Conservation (phyloP, 768 basidiomycete genomes). For the Dentipellis sp. region DNA sequence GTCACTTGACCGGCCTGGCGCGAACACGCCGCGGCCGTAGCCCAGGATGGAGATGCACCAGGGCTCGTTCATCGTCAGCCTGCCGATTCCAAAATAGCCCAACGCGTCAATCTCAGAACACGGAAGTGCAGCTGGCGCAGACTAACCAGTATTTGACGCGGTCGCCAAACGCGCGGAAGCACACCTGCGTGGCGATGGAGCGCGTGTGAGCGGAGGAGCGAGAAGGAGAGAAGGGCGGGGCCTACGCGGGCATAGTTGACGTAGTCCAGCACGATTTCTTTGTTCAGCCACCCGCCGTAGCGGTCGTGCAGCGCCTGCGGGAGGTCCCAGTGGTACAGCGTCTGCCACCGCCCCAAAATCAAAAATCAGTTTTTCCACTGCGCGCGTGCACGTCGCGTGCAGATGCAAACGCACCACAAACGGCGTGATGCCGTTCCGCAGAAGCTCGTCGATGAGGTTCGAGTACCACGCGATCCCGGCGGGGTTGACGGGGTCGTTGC, state of each 20-base stretch:
- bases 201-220: constrained; percentile 2
- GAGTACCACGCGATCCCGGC: constrained; percentile 64
- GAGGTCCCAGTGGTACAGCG: constrained; percentile 73
- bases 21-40: constrained; percentile 64
- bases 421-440: constrained; percentile 54
- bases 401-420: constrained; percentile 43
- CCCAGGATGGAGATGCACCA: constrained; percentile 65
- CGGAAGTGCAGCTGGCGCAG: neutral
- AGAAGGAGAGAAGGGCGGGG: neutral
- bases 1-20: constrained; percentile 61
- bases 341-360: constrained; percentile 26
- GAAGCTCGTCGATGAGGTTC: constrained; percentile 56
- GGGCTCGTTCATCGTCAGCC: constrained; percentile 72
- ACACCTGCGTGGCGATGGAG: constrained; percentile 38
- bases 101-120: constrained; percentile 5
- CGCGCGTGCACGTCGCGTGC: no score
- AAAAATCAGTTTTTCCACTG: neutral
- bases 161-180: constrained; percentile 69
- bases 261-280: constrained; percentile 61
- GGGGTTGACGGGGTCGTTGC: constrained; percentile 64
- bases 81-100: constrained; percentile 18
- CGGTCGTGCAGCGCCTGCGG: constrained; percentile 66
- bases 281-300: constrained; percentile 71
- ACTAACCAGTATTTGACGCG: constrained; percentile 65
- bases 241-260: constrained; percentile 38